A percentile compares a stretch with the other conserved stretches of the same genome.
phyloP scores from a whole-genome alignment of 2,329 filamentous ascomycete species.

The Aspergillus caelatus region DNA sequence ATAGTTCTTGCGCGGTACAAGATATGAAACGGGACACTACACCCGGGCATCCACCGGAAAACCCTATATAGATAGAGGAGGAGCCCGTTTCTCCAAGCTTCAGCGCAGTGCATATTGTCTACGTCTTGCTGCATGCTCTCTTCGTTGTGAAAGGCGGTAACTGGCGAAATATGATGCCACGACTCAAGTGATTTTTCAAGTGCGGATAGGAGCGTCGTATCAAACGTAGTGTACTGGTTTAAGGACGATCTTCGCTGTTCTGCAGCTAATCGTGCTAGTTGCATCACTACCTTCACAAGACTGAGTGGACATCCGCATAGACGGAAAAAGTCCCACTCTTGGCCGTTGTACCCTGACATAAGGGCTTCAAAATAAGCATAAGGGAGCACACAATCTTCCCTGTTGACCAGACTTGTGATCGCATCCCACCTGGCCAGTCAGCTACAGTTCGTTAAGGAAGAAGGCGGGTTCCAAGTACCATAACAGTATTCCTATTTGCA shows the following conservation, averaged over 20 bases:
- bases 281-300: conserved; percentile 6
- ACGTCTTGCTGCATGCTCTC: neutral
- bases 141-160: neutral
- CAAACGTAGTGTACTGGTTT: neutral
- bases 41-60: conserved; percentile 3
- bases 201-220: neutral
- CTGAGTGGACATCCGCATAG: conserved; percentile 7
- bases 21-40: neutral
- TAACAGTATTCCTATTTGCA: conserved; percentile 5
- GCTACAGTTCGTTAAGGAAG: neutral
- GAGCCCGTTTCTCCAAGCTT: neutral
- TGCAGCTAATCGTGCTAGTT: neutral
- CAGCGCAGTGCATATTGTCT: neutral
- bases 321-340: conserved; percentile 2
- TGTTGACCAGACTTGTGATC: neutral
- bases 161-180: neutral
- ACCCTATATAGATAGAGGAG: neutral
- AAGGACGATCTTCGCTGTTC: conserved; percentile 3
- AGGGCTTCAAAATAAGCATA: conserved; percentile 3
- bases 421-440: conserved; percentile 8
- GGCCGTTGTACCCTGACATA: neutral
- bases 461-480: neutral
- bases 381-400: conserved; percentile 7
- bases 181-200: conserved; percentile 1
- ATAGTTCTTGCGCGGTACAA: neutral